phyloP scores from a whole-genome alignment of 2,329 filamentous ascomycete species.

The Cordyceps cateniannulata region DNA sequence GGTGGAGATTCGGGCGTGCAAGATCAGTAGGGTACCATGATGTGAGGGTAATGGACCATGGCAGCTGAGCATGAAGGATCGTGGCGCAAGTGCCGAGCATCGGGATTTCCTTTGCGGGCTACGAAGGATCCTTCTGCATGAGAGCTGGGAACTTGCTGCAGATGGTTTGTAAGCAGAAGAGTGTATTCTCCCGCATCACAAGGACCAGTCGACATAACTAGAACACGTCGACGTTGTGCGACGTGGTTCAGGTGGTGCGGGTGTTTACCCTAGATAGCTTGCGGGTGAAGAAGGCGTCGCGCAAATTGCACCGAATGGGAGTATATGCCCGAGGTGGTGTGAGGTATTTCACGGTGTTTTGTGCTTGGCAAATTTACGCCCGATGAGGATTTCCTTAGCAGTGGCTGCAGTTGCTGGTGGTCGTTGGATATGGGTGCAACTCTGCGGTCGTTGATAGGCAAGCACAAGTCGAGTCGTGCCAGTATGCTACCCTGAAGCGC shows the following conservation, averaged over 20 bases:
- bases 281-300: neutral
- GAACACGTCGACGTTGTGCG: neutral
- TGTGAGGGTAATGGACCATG: neutral
- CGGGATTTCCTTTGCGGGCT: no score
- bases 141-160: no score
- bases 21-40: neutral
- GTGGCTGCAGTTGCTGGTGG: no score
- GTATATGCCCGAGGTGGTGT: neutral
- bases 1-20: constrained; percentile 52
- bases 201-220: neutral
- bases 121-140: neutral
- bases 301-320: neutral
- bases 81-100: neutral
- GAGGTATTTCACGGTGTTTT: neutral
- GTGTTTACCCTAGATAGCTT: neutral
- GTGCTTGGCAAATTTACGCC: neutral
- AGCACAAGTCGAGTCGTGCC: no score
- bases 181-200: neutral
- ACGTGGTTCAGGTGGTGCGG: neutral
- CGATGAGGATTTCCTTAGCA: neutral
- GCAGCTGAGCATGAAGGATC: neutral
- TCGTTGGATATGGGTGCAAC: no score
- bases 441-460: no score
- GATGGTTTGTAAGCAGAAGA: neutral
- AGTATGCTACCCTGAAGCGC: neutral